Percentiles rank a stretch among this genome's conserved stretches.
Evolutionary conservation across 1,284 basidiomycete species (phyloP).

Genomic region (Heliocybe sulcata): DNA sequence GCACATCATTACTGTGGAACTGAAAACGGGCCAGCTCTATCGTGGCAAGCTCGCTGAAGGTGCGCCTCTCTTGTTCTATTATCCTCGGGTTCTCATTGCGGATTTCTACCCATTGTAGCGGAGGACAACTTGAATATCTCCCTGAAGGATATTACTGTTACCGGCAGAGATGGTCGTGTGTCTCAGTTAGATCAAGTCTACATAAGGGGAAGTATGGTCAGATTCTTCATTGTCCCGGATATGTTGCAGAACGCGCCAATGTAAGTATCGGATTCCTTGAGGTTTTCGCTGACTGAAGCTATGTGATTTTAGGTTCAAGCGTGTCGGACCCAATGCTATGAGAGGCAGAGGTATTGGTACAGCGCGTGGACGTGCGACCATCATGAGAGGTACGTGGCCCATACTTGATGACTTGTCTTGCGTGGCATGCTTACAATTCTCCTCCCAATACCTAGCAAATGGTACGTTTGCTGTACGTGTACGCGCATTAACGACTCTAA

Average conservation of each 20-base stretch:
- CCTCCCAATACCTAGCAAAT: conserved; percentile 40
- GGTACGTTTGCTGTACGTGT: conserved; percentile 31
- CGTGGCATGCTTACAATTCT: conserved; percentile 11
- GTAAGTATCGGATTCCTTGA: conserved; percentile 41
- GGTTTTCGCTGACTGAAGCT: conserved; percentile 8
- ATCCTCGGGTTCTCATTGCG: conserved; percentile 8
- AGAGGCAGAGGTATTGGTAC: conserved; percentile 98
- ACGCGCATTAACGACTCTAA: not conserved
- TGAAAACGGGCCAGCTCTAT: conserved; percentile 97
- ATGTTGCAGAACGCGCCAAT: conserved; percentile 99
- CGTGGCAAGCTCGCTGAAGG: conserved; percentile 97
- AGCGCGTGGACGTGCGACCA: conserved; percentile 93
- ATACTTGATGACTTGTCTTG: conserved; percentile 8
- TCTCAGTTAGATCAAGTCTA: conserved; percentile 99
- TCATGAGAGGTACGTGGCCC: conserved; percentile 73
- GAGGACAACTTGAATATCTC: conserved; percentile 99
- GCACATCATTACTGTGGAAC: conserved; percentile 95
- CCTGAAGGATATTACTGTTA: conserved; percentile 95
- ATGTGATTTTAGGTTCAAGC: conserved; percentile 80
- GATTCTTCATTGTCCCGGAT: conserved; percentile 99
- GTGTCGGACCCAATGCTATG: conserved; percentile 97
- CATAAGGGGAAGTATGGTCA: conserved; percentile 95
- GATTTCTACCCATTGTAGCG: conserved; percentile 44
- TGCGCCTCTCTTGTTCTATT: conserved; percentile 19
- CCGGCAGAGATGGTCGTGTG: conserved; percentile 95